Percentiles rank a stretch among this genome's conserved stretches.
Evolutionary conservation across 176 grass and related monocot genomes (phyloP).

Genomic region (Carex pumila): DNA sequence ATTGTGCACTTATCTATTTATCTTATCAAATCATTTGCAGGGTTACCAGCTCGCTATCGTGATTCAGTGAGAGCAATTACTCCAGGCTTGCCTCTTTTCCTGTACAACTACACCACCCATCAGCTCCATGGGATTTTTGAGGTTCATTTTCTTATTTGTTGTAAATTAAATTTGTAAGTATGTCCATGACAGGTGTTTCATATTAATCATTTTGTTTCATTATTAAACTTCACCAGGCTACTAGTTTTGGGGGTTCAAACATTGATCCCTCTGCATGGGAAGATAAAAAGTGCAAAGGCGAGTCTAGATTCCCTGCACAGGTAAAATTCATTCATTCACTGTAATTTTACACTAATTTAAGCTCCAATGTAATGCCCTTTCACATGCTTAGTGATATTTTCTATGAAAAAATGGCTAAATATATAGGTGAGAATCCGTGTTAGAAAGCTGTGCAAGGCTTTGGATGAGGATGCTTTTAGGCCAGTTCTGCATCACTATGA

Average conservation of each 20-base stretch:
- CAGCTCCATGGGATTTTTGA: slow-evolving; percentile 98
- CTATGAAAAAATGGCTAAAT: slow-evolving; percentile 24
- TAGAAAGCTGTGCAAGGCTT: slow-evolving; percentile 82
- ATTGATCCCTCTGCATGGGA: slow-evolving; percentile 97
- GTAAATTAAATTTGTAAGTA: neutral
- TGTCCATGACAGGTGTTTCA: neutral
- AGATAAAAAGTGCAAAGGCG: slow-evolving; percentile 97
- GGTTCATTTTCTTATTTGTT: slow-evolving; percentile 23
- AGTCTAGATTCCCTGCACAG: slow-evolving; percentile 96
- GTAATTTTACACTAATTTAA: neutral
- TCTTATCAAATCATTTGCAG: slow-evolving; percentile 35
- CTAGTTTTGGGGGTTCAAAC: slow-evolving; percentile 96
- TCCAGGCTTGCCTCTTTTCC: slow-evolving; percentile 93
- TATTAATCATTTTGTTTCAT: neutral
- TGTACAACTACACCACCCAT: slow-evolving; percentile 96
- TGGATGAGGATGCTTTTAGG: slow-evolving; percentile 98
- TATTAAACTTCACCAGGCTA: slow-evolving; percentile 40
- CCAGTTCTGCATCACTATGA: slow-evolving; percentile 97
- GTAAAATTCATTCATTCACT: slow-evolving; percentile 26
- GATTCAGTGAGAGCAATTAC: slow-evolving; percentile 98
- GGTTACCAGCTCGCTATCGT: slow-evolving; percentile 89
- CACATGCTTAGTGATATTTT: slow-evolving; percentile 9
- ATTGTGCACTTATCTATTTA: neutral
- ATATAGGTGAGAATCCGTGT: slow-evolving; percentile 84
- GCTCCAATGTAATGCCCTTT: neutral